Conservation (phyloP, 306 rosid genomes). For the Sicyos baderoa region DNA sequence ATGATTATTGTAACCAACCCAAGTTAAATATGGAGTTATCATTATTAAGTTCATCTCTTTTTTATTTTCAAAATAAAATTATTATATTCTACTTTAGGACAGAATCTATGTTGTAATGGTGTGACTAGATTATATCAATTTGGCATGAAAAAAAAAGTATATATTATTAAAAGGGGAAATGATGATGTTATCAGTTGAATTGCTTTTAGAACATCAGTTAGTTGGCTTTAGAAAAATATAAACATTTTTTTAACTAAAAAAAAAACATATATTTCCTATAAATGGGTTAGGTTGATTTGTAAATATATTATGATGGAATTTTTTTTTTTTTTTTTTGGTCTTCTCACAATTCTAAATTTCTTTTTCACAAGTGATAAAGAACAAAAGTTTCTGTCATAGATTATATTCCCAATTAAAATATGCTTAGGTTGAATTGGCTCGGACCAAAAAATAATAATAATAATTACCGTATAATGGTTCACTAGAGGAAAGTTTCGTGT, state of each 20-base stretch:
- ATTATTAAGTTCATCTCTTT: background rate
- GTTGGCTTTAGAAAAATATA: background rate
- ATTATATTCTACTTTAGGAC: background rate
- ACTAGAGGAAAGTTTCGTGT: too few relatives aligned
- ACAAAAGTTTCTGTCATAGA: too few relatives aligned
- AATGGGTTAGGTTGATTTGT: conserved; percentile 7
- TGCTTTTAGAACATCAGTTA: background rate
- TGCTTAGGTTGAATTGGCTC: too few relatives aligned
- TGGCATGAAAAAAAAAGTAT: background rate
- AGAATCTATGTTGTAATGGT: background rate
- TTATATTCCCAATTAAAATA: too few relatives aligned
- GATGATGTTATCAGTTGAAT: conserved; percentile 3
- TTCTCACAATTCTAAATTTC: too few relatives aligned
- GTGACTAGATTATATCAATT: conserved; percentile 6
- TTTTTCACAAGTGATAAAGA: too few relatives aligned
- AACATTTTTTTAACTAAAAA: too few relatives aligned
- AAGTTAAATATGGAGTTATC: background rate
- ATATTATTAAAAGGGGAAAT: background rate
- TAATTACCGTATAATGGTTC: too few relatives aligned
- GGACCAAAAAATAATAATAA: too few relatives aligned
- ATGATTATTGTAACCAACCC: background rate
- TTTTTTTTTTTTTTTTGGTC: too few relatives aligned
- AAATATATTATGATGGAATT: background rate
- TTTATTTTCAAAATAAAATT: background rate
- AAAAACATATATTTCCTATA: background rate